Conservation (phyloP, 2,329 filamentous ascomycete species). For the Talaromyces marneffei region DNA sequence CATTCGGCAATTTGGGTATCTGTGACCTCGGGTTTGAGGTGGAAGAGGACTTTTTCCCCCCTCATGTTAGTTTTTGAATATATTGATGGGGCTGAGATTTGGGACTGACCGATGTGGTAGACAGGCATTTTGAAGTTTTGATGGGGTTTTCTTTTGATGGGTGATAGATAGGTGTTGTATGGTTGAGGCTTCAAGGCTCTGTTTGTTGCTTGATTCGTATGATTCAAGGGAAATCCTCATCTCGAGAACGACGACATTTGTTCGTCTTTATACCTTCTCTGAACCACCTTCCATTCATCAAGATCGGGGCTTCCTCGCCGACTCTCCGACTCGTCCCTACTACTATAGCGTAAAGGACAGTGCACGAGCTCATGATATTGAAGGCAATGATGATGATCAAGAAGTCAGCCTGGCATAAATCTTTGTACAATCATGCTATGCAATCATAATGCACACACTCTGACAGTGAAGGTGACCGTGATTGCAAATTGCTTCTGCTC, state of each 20-base stretch:
- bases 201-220: not conserved
- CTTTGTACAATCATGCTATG: not conserved
- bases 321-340: not conserved
- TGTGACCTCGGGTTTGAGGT: conserved; percentile 36
- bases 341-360: not conserved
- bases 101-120: conserved; percentile 35
- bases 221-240: not conserved
- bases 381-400: not conserved
- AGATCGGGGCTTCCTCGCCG: not conserved
- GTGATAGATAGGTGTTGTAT: not conserved
- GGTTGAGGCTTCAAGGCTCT: not conserved
- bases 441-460: not conserved
- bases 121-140: conserved; percentile 3
- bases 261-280: not conserved
- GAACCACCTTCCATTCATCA: not conserved
- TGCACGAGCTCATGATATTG: not conserved
- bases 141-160: not conserved
- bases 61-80: not conserved
- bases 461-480: not conserved
- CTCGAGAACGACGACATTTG: not conserved
- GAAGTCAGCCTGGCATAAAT: not conserved
- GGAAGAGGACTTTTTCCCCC: conserved; percentile 34
- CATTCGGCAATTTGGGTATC: conserved; percentile 30
- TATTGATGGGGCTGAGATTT: not conserved
- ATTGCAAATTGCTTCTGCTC: not conserved